Evolutionary conservation across 139 green algal genomes (phyloP), one percentile per base, ranked within the genome.

Genomic region (Chlorella sp.): DNA sequence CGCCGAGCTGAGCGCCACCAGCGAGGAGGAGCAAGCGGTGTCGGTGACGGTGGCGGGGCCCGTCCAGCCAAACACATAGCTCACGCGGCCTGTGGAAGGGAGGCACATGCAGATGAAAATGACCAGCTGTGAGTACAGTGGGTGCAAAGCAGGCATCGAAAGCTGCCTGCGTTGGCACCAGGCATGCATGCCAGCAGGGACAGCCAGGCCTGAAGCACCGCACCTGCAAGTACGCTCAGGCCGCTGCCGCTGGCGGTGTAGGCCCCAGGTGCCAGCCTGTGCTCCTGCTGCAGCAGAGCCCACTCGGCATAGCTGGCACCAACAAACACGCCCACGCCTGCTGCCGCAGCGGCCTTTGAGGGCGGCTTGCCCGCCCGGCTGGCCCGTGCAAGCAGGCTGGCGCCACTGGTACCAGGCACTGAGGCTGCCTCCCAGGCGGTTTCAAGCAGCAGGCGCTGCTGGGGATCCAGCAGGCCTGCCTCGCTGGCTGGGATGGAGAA

Each of bases 11-110:
- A 86, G 34, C 0, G 93, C 92, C 26, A 97, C 94, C 38, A 98
- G 87, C 0, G 93, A 94, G 3, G 92, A 95, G 26, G 92, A 96
- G 89, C 95, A 98, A 11, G 94, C 95, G 7, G 95, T 98, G 87
- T 98, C 95, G 0, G 97, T 82, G 28, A 91, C 90, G 17, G 96
- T 63, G 39, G 91, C 83, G 2, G 95, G 92, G 1, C 95, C 95
- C 20, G 80, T 81, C 67, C 97, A 90, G 16, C 89, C 90, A 86
- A 97, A 97, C 1, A 88, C 86, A 86, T 93, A 98, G 3, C 91
- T 89, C 6, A 98, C 84, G 32, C 81, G 83, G 28, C 94, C 94
- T 26, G 93, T 89, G 9, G 51, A 93, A 80, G 18, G 11, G 26
- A 60, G 92, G 91, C 4, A 85, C n/a, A n/a, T n/a, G 47, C 92